Evolutionary conservation across 2,329 filamentous ascomycete species (phyloP).

Genomic region (Apiospora sp.): DNA sequence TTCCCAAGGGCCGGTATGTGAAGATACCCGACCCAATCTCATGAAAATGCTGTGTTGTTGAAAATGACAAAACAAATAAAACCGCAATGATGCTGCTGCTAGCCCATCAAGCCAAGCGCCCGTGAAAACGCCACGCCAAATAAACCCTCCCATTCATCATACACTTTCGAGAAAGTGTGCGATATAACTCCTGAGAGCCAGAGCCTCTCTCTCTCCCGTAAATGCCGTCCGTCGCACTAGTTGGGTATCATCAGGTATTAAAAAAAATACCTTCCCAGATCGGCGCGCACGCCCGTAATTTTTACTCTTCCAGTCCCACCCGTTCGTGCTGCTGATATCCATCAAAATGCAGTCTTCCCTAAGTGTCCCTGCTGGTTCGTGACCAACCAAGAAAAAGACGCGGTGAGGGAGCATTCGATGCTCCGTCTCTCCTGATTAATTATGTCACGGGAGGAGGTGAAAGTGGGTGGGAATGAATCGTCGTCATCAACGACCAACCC

Average conservation of each 20-base stretch:
- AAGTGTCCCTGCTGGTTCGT: constrained; percentile 1
- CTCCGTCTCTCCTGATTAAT: neutral
- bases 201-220: neutral
- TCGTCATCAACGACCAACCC: constrained; percentile 1
- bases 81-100: neutral
- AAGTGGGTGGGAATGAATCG: neutral
- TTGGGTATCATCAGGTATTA: neutral
- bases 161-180: neutral
- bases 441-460: neutral
- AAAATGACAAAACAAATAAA: neutral
- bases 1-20: neutral
- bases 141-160: neutral
- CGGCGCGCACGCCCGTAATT: neutral
- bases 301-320: neutral
- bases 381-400: constrained; percentile 8
- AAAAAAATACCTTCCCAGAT: neutral
- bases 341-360: constrained; percentile 1
- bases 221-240: constrained; percentile 3
- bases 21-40: neutral
- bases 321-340: constrained; percentile 4
- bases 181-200: neutral
- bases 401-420: neutral
- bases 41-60: neutral
- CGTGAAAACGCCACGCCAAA: constrained; percentile 18
- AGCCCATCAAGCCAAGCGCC: constrained; percentile 12